phyloP scores from a whole-genome alignment of 2,329 filamentous ascomycete genomes.

The Ophiostoma fasciatum region DNA sequence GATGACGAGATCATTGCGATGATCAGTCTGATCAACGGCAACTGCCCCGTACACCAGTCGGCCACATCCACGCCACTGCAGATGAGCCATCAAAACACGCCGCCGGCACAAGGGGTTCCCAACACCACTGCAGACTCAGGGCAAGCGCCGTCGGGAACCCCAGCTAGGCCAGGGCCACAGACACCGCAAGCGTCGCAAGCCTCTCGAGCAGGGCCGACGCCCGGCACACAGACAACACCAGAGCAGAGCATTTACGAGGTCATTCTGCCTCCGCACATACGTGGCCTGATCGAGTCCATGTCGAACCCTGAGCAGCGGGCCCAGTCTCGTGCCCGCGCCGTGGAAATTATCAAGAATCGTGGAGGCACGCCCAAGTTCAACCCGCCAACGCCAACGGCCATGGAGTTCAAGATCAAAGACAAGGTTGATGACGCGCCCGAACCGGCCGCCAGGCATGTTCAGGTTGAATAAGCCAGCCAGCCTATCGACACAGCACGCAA shows the following conservation, averaged over 20 bases:
- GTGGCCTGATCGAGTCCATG: conserved; percentile 7
- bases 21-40: conserved; percentile 4
- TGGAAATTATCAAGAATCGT: not conserved
- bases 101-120: not conserved
- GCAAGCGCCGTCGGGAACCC: too few relatives aligned
- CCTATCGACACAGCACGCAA: too few relatives aligned
- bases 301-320: not conserved
- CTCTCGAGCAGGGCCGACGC: too few relatives aligned
- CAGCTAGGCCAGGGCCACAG: not conserved
- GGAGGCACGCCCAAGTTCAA: conserved; percentile 5
- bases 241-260: conserved; percentile 9
- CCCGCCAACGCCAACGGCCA: conserved; percentile 10
- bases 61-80: not conserved
- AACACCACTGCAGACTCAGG: not conserved
- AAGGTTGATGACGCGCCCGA: too few relatives aligned
- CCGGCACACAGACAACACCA: too few relatives aligned
- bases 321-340: not conserved
- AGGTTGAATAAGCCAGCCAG: too few relatives aligned
- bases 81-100: not conserved
- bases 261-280: conserved; percentile 6
- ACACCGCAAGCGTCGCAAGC: too few relatives aligned
- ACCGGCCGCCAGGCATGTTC: too few relatives aligned
- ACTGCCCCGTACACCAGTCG: conserved; percentile 5
- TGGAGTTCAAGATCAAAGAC: conserved; percentile 4
- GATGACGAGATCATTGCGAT: conserved; percentile 10